phyloP scores from a whole-genome alignment of 192 early-diverging fungal species.

The Haplosporangium gracile region DNA sequence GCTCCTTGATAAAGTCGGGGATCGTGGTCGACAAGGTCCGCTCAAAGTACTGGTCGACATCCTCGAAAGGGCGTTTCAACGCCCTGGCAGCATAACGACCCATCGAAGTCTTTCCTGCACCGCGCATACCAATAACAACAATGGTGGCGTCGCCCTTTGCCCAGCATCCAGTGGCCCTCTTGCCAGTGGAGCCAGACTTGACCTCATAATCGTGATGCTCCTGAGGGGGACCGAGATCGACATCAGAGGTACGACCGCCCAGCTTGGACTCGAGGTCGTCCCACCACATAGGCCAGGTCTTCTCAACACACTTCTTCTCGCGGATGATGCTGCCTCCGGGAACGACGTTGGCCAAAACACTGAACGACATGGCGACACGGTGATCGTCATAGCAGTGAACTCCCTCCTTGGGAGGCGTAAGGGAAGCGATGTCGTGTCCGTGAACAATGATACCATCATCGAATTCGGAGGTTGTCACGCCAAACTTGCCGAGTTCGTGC shows the following conservation, averaged over 20 bases:
- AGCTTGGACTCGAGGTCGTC: conserved; percentile 89
- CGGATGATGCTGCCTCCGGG: conserved; percentile 80
- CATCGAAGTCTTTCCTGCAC: conserved; percentile 95
- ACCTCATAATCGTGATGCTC: conserved; percentile 50
- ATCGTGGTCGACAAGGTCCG: conserved; percentile 77
- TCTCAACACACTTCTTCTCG: conserved; percentile 98
- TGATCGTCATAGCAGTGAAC: conserved; percentile 98
- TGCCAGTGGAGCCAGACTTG: conserved; percentile 15
- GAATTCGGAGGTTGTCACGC: conserved; percentile 83
- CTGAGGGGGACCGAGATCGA: conserved; percentile 60
- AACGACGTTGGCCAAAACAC: conserved; percentile 83
- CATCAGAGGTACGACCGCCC: conserved; percentile 71
- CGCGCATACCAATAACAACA: conserved; percentile 99
- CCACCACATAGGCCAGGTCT: conserved; percentile 99
- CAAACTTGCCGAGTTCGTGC: conserved; percentile 92
- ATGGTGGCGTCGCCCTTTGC: conserved; percentile 67
- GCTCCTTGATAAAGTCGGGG: conserved; percentile 78
- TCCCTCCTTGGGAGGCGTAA: conserved; percentile 70
- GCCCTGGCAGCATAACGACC: conserved; percentile 78
- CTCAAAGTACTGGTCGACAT: conserved; percentile 92
- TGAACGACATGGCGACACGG: conserved; percentile 97
- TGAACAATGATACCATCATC: conserved; percentile 93
- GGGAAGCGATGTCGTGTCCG: conserved; percentile 66
- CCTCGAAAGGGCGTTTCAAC: conserved; percentile 83
- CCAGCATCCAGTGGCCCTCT: conserved; percentile 3